Conservation (phyloP, 2,329 filamentous ascomycete genomes). For the Epichloe hybrida region DNA sequence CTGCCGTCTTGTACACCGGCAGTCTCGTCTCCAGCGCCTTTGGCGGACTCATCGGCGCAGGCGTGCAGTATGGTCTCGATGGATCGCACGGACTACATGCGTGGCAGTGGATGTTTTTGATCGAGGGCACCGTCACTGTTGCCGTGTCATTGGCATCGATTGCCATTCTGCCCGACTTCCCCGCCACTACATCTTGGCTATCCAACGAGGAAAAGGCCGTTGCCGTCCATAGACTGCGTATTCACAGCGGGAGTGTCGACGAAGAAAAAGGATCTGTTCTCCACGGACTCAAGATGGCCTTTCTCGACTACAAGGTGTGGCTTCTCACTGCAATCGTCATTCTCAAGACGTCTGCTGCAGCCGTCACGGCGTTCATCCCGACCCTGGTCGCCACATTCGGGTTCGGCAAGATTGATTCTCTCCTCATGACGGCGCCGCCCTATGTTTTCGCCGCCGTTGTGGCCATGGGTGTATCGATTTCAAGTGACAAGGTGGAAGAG, state of each 20-base stretch:
- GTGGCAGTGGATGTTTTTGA: constrained; percentile 22
- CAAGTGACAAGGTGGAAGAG: constrained; percentile 57
- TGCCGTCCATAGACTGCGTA: constrained; percentile 4
- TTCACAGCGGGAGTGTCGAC: constrained; percentile 6
- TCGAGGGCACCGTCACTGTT: constrained; percentile 18
- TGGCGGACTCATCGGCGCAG: constrained; percentile 29
- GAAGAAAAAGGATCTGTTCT: constrained; percentile 10
- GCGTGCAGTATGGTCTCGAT: constrained; percentile 22
- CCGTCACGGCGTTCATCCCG: constrained; percentile 6
- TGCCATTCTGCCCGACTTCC: constrained; percentile 19
- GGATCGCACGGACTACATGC: constrained; percentile 14
- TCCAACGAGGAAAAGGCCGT: constrained; percentile 12
- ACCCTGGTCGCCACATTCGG: constrained; percentile 5
- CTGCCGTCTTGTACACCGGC: constrained; percentile 31
- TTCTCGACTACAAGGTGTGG: constrained; percentile 14
- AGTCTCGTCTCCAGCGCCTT: constrained; percentile 24
- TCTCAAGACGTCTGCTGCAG: constrained; percentile 7
- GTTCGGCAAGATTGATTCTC: constrained; percentile 29
- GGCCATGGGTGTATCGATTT: constrained; percentile 49
- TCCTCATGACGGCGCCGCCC: constrained; percentile 51
- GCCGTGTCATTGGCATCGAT: constrained; percentile 12
- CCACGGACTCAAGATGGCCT: constrained; percentile 14
- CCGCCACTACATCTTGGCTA: constrained; percentile 26
- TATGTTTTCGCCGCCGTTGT: constrained; percentile 50
- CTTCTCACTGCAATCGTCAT: constrained; percentile 6